Evolutionary conservation across 805 yeast genomes (phyloP), one percentile per base, ranked within the genome.

Genomic region (Schwanniomyces occidentalis): DNA sequence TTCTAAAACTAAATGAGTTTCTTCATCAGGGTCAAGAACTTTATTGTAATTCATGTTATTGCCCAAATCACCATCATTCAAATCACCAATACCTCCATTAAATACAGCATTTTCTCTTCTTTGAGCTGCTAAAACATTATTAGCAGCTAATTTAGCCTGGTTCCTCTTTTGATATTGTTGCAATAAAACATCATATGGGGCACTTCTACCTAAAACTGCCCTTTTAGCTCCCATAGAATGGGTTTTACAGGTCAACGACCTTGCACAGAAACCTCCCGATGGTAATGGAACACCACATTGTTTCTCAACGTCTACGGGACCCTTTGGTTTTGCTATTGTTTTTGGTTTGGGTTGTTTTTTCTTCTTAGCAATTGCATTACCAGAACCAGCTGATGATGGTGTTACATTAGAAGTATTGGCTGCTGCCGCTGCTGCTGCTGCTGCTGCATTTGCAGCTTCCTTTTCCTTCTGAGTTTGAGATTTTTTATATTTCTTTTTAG

Each of bases 181-280:
- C 37, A 93, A 68, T 34, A 93, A 67, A 18, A 79, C 80, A 58
- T 93, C 99, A 62, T 89, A 93, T 0, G 96, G 89, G 6, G 93
- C 90, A 22, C 95, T 81, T 49, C 99, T 75, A 8, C 99, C 99
- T 12, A 78, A 80, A 14, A 93, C 99, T 1, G 96, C 90, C 49
- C 99, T 76, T 52, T 93, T 93, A 17, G 97, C 96, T 21, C 97
- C 97, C 96, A 93, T 90, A 1, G 98, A 87, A 61, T 93, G 99
- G 0, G 97, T 89, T 56, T 93, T 93, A 72, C 99, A 93, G 0
- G 99, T 93, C 41, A 93, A 69, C 0, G 97, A 89, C 32, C 99
- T 74, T 4, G 97, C 97, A 70, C 99, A 93, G 48, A 80, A 83
- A 0, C 95, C 95, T n/a, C 97, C 98, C 45, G 83, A 85, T 0